Conservation (phyloP, 352 stramenopile genomes). For the Phytophthora pluvialis region DNA sequence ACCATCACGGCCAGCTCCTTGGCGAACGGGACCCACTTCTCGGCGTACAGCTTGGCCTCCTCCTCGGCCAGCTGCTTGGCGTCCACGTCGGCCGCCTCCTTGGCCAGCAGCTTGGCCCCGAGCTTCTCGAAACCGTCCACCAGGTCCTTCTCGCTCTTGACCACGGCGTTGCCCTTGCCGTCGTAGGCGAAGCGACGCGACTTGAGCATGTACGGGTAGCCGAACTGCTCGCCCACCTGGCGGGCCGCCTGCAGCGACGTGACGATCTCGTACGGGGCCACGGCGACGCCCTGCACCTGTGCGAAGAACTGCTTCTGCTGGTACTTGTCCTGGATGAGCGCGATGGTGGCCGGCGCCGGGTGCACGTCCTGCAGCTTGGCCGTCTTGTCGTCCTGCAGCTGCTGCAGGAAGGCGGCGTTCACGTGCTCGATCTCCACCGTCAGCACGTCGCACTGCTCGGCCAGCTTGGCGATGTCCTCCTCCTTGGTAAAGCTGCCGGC, state of each 20-base stretch:
- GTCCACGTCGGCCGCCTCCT: slow-evolving; percentile 24
- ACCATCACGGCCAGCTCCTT: slow-evolving; percentile 98
- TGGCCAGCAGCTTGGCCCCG: slow-evolving; percentile 38
- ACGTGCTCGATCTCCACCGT: slow-evolving; percentile 99
- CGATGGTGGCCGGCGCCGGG: slow-evolving; percentile 91
- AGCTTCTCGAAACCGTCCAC: slow-evolving; percentile 84
- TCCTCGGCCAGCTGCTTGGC: slow-evolving; percentile 29
- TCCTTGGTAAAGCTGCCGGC: slow-evolving; percentile 79
- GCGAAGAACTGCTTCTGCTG: slow-evolving; percentile 93
- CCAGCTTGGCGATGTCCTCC: slow-evolving; percentile 73
- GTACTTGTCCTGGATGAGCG: slow-evolving; percentile 98
- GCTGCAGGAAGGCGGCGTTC: slow-evolving; percentile 91
- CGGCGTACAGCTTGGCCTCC: slow-evolving; percentile 85
- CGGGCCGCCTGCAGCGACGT: slow-evolving; percentile 49
- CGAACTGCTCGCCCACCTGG: slow-evolving; percentile 63
- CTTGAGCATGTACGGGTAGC: slow-evolving; percentile 99
- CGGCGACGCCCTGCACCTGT: slow-evolving; percentile 47
- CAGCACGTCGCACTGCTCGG: slow-evolving; percentile 91
- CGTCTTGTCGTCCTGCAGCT: slow-evolving; percentile 82
- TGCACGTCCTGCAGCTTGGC: slow-evolving; percentile 55
- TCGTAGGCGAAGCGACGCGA: slow-evolving; percentile 96
- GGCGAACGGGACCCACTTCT: slow-evolving; percentile 97
- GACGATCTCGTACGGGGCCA: slow-evolving; percentile 67
- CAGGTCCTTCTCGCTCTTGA: slow-evolving; percentile 84
- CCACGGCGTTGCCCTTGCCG: slow-evolving; percentile 96